Base-by-base conservation (phyloP, 352 stramenopile species). In the Pythium insidiosum region DNA sequence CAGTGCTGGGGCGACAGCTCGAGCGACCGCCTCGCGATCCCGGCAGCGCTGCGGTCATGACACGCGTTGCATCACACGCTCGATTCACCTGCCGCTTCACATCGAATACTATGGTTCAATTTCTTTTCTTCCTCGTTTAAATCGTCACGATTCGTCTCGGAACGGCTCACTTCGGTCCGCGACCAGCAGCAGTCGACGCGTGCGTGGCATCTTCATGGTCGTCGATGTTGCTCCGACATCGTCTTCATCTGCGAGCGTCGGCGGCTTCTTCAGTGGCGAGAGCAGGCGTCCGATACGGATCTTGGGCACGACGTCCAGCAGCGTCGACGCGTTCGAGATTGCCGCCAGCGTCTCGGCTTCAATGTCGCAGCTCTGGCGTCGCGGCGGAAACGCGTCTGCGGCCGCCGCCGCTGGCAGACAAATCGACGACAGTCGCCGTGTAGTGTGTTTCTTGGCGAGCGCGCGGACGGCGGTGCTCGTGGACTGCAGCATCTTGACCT, bases 1-100 rank as follows among this genome's bases (percentile, higher is more conserved):
- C 56, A 74, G 42, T 87, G 74, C 57, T 87, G 74, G 74, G 74
- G 74, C n/a, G 66, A 84, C 26, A 56, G 63, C 9, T 48, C 42
- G 5, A 66, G 60, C 35, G 58, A 66, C 20, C 66, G 62, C 13
- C 55, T 85, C 22, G 58, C 69, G 38, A 56, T 83, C n/a, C 73
- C 73, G 9, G 47, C 47, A 2, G 43, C 57, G 21, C 47, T 82
- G n/a, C 38, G 50, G 20, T 16, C 38, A 24, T 38, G 43, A 58
- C 35, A 31, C 2, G 39, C 16, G 19, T 20, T 18, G 21, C 18
- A 42, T 1, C 15, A 31, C 12, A n/a, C n/a, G n/a, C n/a, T n/a
- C n/a, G n/a, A n/a, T n/a, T n/a, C n/a, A n/a, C n/a, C n/a, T n/a
- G n/a, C n/a, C n/a, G n/a, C n/a, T n/a, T n/a, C n/a, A n/a, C n/a